Percentiles rank a stretch among this genome's conserved stretches.
phyloP scores from a whole-genome alignment of 306 rosid species.

The Quercus suber region DNA sequence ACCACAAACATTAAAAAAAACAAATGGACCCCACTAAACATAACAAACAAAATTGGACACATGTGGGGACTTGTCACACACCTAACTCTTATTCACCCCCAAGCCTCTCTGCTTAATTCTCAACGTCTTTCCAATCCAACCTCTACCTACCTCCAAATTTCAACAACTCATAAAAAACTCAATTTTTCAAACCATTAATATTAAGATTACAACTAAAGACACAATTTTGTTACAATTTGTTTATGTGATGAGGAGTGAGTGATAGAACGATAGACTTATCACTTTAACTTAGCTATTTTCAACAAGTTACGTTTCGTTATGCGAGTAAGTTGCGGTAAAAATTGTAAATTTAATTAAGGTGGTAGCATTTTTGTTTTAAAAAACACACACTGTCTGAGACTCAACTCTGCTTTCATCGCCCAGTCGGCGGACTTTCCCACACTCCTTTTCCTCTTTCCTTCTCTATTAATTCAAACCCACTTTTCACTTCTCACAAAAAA shows the following conservation, averaged over 20 bases:
- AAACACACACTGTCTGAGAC: no score
- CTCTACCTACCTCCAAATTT: no score
- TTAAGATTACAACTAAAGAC: rapidly evolving
- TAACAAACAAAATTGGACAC: no score
- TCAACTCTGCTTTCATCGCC: constrained; percentile 53
- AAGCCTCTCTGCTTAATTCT: neutral
- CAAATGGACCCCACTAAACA: neutral
- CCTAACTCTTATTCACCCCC: neutral
- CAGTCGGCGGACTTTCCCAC: constrained; percentile 71
- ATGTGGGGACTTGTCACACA: neutral
- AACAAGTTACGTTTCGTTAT: rapidly evolving
- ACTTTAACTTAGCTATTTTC: no score
- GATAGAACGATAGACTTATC: rapidly evolving
- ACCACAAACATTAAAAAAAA: no score
- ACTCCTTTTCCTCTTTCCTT: neutral
- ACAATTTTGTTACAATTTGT: rapidly evolving
- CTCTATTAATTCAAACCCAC: neutral
- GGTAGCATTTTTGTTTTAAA: no score
- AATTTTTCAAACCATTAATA: no score
- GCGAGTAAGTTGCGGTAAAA: rapidly evolving
- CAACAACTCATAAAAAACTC: no score
- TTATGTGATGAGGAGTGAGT: rapidly evolving
- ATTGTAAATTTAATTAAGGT: rapidly evolving
- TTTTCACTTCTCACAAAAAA: neutral
- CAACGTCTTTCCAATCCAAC: neutral